Evolutionary conservation across 306 rosid genomes (phyloP).

Genomic region (Cotoneaster glaucophyllus): DNA sequence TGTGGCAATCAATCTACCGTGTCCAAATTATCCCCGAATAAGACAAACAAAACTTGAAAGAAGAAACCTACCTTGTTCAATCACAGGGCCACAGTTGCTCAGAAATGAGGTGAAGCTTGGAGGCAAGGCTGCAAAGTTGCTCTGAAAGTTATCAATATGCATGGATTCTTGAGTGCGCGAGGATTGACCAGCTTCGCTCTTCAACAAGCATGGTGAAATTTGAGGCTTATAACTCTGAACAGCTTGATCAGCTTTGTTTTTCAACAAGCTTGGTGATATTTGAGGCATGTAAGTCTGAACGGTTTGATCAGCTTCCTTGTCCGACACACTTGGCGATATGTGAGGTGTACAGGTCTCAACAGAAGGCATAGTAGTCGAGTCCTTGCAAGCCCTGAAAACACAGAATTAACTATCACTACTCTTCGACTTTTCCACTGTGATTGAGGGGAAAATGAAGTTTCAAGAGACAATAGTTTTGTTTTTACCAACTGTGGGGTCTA

Average conservation of each 20-base stretch:
- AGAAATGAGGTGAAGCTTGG: conserved; percentile 80
- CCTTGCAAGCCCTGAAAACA: conserved; percentile 41
- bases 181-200: conserved; percentile 25
- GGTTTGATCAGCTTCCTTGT: conserved; percentile 18
- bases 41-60: neutral
- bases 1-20: conserved; percentile 24
- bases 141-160: conserved; percentile 29
- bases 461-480: neutral
- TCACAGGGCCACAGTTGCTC: conserved; percentile 40
- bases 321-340: neutral
- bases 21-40: conserved; percentile 8
- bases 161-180: conserved; percentile 24
- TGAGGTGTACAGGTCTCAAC: neutral
- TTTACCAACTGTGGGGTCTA: conserved; percentile 40
- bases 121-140: conserved; percentile 54
- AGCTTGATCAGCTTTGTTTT: neutral
- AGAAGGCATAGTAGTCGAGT: neutral
- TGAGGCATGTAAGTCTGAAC: neutral
- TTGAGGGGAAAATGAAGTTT: conserved; percentile 5
- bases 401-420: conserved; percentile 16
- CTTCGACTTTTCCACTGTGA: neutral
- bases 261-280: neutral
- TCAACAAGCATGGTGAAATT: conserved; percentile 3
- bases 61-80: conserved; percentile 37
- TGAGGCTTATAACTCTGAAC: neutral